Conservation (phyloP, 345 rosid genomes). For the Syzygium aqueum region DNA sequence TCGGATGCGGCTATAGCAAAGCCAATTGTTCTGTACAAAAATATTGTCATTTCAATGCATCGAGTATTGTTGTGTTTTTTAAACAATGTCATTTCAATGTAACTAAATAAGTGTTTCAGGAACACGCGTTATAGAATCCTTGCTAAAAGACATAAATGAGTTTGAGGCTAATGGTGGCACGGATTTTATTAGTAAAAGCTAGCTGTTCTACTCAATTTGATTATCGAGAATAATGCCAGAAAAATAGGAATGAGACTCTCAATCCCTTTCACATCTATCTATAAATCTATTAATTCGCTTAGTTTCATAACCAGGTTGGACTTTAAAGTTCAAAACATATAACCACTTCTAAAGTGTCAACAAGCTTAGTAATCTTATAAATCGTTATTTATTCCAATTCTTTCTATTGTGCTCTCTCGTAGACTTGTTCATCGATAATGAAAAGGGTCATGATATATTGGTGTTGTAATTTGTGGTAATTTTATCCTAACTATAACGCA, state of each 20-base stretch:
- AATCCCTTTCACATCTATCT: background rate
- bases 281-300: background rate
- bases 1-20: rapidly evolving
- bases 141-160: background rate
- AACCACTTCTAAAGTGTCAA: background rate
- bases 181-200: background rate
- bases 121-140: background rate
- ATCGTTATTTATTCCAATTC: background rate
- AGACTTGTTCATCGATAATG: no score
- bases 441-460: background rate
- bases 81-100: background rate
- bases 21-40: background rate
- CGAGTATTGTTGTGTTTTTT: background rate
- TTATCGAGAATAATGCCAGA: rapidly evolving
- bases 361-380: background rate
- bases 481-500: background rate
- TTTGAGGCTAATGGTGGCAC: background rate
- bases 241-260: background rate
- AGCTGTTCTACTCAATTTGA: background rate
- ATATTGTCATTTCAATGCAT: background rate
- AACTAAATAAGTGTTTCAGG: background rate
- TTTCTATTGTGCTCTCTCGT: background rate
- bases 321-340: background rate
- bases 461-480: background rate
- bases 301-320: background rate